Evolutionary conservation across 208 protist genomes (phyloP), one percentile per base, ranked within the genome.

Genomic region (Eutreptiella sp.): DNA sequence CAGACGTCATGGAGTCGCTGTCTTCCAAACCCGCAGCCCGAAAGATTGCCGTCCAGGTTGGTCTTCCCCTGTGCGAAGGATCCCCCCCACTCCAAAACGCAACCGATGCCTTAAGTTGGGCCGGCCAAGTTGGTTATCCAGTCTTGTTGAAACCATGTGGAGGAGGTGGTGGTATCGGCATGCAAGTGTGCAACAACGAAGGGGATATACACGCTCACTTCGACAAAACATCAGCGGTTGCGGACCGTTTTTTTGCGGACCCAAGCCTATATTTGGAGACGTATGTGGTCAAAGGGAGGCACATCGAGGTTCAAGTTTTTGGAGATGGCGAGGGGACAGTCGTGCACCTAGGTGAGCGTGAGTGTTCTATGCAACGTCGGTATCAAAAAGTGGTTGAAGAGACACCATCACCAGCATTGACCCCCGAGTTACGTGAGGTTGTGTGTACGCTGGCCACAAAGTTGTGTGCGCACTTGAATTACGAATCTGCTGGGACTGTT

Each of bases 161-260:
- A 28, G 71, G 68, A 27, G 66, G 68, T 39, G 66, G 70, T 27
- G 75, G 75, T 1, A 50, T 68, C 2, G 77, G 77, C 9, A 83
- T 83, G 74, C 43, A 65, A 3, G 36, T 78, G 16, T 63, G 72
- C 23, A 11, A 38, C 5, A 38, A 14, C 4, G 45, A 34, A 27
- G 34, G 21, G 0, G 73, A 78, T 26, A 23, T 78, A n/a, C 48
- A 73, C 29, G 57, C 53, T 19, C 42, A 42, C 21, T 73, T 80
- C 48, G 2, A 36, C 7, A 29, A 7, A 0, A 62, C 64, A 2
- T 58, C 48, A 21, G 28, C 4, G 9, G 54, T 61, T n/a, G 45
- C 38, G 11, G n/a, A 55, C 16, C 45, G 53, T 7, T n/a, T 47
- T 19, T 62, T 62, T 24, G 54, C 46, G 9, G 54, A 62, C n/a